Conservation (phyloP, 139 green algal species). For the Auxenochlorella protothecoides region DNA sequence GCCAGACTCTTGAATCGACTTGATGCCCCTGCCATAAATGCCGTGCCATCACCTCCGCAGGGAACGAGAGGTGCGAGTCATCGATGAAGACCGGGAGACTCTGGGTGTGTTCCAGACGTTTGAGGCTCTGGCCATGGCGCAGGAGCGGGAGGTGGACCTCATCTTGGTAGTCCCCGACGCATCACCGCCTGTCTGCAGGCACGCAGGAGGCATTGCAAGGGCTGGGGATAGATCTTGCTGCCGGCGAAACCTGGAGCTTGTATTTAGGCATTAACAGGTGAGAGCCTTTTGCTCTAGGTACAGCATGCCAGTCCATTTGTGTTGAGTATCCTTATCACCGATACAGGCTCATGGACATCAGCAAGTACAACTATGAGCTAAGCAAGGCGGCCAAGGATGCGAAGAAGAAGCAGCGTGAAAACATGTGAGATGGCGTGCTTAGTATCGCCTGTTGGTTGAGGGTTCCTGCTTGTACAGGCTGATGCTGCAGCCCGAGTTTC, state of each 20-base stretch:
- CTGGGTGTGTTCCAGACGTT: constrained; percentile 36
- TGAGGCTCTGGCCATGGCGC: constrained; percentile 32
- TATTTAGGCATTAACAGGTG: no score
- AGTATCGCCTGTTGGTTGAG: no score
- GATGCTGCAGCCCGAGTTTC: neutral
- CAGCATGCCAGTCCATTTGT: no score
- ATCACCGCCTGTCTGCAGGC: constrained; percentile 40
- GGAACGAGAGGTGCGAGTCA: constrained; percentile 34
- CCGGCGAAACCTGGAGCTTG: no score
- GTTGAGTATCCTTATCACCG: neutral
- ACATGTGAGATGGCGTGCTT: constrained; percentile 4
- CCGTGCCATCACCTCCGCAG: constrained; percentile 6
- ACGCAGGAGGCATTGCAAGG: neutral
- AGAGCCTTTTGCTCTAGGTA: no score
- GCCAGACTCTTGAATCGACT: no score
- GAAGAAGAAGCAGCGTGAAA: constrained; percentile 51
- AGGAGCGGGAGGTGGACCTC: constrained; percentile 41
- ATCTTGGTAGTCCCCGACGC: constrained; percentile 42
- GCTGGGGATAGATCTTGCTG: no score
- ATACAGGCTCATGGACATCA: constrained; percentile 47
- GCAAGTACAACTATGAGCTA: constrained; percentile 69
- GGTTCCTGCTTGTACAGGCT: no score
- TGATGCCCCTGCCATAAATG: neutral
- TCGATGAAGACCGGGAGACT: constrained; percentile 37
- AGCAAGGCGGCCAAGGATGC: constrained; percentile 54